These are phyloP conservation scores for Vanrija humicola DNA, from an alignment of 1,284 basidiomycete species.

Conservation along the genomic window DNA sequence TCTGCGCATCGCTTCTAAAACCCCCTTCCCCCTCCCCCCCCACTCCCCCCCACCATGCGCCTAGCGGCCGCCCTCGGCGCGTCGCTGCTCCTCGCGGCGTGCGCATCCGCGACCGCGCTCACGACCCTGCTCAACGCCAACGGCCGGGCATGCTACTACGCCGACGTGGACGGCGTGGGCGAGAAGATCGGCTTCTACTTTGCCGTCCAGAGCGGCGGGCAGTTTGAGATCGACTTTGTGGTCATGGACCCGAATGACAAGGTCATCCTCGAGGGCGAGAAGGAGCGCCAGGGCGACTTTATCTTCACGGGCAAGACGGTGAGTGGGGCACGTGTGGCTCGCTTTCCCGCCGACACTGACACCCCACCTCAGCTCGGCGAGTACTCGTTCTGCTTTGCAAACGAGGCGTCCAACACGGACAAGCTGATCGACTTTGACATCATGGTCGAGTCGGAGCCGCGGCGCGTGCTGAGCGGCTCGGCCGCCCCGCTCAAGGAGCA, in stretches of 20 bases:
- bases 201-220: constrained; percentile 89
- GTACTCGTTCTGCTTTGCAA: constrained; percentile 98
- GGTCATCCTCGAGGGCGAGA: constrained; percentile 75
- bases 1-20: too few species aligned
- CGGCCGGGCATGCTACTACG: constrained; percentile 89
- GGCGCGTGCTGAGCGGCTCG: constrained; percentile 75
- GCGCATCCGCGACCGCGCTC: constrained; percentile 60
- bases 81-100: constrained; percentile 15
- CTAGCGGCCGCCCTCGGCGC: constrained; percentile 4
- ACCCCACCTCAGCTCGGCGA: constrained; percentile 61
- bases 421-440: constrained; percentile 96
- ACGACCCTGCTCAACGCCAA: constrained; percentile 82
- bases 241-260: constrained; percentile 86
- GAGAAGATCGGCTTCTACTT: constrained; percentile 55
- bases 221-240: constrained; percentile 94
- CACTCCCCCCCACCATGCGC: constrained; percentile 2
- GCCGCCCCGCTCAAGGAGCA: constrained; percentile 68
- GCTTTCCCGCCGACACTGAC: too few species aligned
- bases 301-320: constrained; percentile 83
- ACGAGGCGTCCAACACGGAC: constrained; percentile 84
- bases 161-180: constrained; percentile 71
- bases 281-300: constrained; percentile 92
- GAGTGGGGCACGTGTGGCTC: background rate
- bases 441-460: constrained; percentile 92
- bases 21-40: background rate